phyloP scores from a whole-genome alignment of 1,139 yeast species.

The Blastobotrys buckinghamii region DNA sequence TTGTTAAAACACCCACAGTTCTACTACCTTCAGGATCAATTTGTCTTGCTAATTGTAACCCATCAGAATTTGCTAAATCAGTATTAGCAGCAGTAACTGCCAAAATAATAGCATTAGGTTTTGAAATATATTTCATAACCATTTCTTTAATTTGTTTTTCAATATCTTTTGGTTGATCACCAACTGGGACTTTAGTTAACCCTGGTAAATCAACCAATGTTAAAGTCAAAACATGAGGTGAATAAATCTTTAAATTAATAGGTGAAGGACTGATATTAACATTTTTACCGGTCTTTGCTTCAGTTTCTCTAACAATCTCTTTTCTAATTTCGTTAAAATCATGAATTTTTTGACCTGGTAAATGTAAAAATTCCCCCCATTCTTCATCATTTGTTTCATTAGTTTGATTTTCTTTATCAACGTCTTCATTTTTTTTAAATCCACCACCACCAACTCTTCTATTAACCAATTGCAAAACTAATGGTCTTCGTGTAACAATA shows the following conservation, averaged over 20 bases:
- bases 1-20: slow-evolving; percentile 95
- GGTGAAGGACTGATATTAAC: slow-evolving; percentile 91
- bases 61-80: slow-evolving; percentile 96
- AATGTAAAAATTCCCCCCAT: slow-evolving; percentile 97
- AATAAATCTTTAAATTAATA: slow-evolving; percentile 86
- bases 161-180: slow-evolving; percentile 97
- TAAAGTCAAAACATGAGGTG: slow-evolving; percentile 92
- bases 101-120: slow-evolving; percentile 91
- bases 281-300: slow-evolving; percentile 86
- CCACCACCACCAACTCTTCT: slow-evolving; percentile 38
- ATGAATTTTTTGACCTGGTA: slow-evolving; percentile 82
- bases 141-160: slow-evolving; percentile 92
- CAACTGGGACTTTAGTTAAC: slow-evolving; percentile 97
- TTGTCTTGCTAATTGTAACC: slow-evolving; percentile 91
- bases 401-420: slow-evolving; percentile 16
- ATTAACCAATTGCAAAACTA: slow-evolving; percentile 75
- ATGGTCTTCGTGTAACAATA: slow-evolving; percentile 90
- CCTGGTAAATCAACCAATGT: slow-evolving; percentile 98
- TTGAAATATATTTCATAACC: slow-evolving; percentile 88
- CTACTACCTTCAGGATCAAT: slow-evolving; percentile 97
- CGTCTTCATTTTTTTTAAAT: slow-evolving; percentile 12
- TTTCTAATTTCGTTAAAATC: slow-evolving; percentile 87
- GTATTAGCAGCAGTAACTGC: slow-evolving; percentile 97
- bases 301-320: slow-evolving; percentile 92
- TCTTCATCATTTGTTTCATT: slow-evolving; percentile 79